Percentiles rank a stretch among this genome's conserved stretches.
Evolutionary conservation across 2,329 filamentous ascomycete genomes (phyloP).

Genomic region (Trichoderma harzianum): DNA sequence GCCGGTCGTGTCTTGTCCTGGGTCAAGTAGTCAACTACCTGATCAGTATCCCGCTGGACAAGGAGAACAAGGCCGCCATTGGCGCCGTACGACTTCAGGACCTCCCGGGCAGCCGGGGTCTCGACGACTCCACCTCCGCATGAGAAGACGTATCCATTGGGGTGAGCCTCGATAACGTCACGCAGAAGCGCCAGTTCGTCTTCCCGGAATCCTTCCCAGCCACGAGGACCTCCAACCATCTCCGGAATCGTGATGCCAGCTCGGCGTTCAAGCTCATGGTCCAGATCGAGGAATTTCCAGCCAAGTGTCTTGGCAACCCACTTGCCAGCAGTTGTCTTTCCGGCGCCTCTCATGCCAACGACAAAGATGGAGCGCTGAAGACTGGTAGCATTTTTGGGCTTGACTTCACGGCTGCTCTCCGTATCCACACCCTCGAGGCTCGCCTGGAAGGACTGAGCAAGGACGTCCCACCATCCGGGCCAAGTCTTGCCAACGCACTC

Average conservation of each 20-base stretch:
- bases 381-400: background rate
- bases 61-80: conserved; percentile 80
- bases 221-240: conserved; percentile 66
- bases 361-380: conserved; percentile 75
- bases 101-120: conserved; percentile 70
- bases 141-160: conserved; percentile 78
- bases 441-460: conserved; percentile 75
- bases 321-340: conserved; percentile 88
- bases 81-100: conserved; percentile 70
- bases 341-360: conserved; percentile 95
- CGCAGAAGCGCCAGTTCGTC: conserved; percentile 74
- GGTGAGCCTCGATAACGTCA: conserved; percentile 69
- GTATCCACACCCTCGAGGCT: conserved; percentile 71
- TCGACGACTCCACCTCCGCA: conserved; percentile 95
- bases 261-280: conserved; percentile 76
- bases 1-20: conserved; percentile 88
- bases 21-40: conserved; percentile 84
- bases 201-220: conserved; percentile 86
- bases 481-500: conserved; percentile 97
- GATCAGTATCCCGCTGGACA: conserved; percentile 81
- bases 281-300: conserved; percentile 80
- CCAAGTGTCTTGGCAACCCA: conserved; percentile 77
- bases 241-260: conserved; percentile 78
- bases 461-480: conserved; percentile 96
- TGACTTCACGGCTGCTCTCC: conserved; percentile 20